Percentiles rank a stretch among this genome's conserved stretches.
phyloP scores from a whole-genome alignment of 768 basidiomycete genomes.

The Suillus brevipes region DNA sequence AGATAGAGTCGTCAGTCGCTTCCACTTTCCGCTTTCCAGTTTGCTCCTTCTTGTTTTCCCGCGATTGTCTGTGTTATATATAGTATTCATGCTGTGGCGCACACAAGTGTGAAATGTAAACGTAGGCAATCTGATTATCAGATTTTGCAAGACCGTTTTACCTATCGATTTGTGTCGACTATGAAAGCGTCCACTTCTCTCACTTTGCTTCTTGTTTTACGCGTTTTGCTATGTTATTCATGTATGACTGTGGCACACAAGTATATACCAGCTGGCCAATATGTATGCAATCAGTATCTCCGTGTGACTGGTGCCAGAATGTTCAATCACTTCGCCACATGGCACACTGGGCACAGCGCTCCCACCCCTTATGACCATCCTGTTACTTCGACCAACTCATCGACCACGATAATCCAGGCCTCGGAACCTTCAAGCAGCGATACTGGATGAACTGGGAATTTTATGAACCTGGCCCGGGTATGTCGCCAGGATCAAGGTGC shows the following conservation, averaged over 20 bases:
- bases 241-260: no score
- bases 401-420: background rate
- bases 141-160: no score
- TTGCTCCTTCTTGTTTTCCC: background rate
- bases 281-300: background rate
- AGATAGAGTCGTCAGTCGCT: background rate
- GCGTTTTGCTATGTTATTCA: no score
- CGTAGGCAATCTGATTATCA: no score
- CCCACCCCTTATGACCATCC: background rate
- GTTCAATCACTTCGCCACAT: background rate
- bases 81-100: background rate
- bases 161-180: no score
- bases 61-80: background rate
- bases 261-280: background rate
- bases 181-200: no score
- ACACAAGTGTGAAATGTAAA: background rate
- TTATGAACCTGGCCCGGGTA: background rate
- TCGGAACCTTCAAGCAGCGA: background rate
- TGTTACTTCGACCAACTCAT: background rate
- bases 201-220: no score
- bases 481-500: background rate
- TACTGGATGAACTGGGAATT: background rate
- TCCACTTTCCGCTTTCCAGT: background rate
- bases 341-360: background rate
- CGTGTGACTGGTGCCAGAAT: background rate